Percentiles rank a stretch among this genome's conserved stretches.
Conservation (phyloP, 2,329 filamentous ascomycete species). For the Colletotrichum somersetense region DNA sequence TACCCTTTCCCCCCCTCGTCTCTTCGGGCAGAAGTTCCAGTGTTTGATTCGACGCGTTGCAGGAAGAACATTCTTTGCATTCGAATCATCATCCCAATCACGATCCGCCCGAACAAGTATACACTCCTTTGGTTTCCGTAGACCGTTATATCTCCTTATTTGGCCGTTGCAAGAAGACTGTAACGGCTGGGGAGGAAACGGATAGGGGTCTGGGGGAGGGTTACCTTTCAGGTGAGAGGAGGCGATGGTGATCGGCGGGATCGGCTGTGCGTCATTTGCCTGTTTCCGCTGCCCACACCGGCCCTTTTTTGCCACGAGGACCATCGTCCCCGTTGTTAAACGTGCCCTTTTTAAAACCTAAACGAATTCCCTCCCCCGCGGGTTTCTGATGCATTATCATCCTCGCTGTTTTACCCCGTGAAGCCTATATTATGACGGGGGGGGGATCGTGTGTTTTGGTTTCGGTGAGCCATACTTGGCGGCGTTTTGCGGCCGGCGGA, state of each 20-base stretch:
- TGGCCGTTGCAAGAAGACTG: neutral
- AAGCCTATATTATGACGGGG: too few relatives aligned
- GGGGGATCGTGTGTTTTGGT: neutral
- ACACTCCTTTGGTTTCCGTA: neutral
- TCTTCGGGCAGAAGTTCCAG: neutral
- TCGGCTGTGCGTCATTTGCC: constrained; percentile 36
- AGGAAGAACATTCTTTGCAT: neutral
- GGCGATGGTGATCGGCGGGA: constrained; percentile 40
- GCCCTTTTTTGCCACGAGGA: neutral
- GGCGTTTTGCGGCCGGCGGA: neutral
- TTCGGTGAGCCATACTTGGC: neutral
- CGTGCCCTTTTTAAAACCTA: neutral
- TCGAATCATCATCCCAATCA: neutral
- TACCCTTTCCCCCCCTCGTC: neutral
- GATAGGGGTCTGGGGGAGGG: neutral
- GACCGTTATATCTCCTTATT: neutral
- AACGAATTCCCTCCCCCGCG: neutral
- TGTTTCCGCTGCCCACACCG: neutral
- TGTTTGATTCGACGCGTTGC: too few relatives aligned
- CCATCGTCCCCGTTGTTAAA: too few relatives aligned
- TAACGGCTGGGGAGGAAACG: neutral
- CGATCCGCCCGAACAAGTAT: neutral
- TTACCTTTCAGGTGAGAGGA: constrained; percentile 32
- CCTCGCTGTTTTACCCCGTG: neutral
- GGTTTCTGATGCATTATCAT: neutral